Evolutionary conservation across 2,329 filamentous ascomycete species (phyloP), one percentile per base, ranked within the genome.

Genomic region (Claviceps capensis): DNA sequence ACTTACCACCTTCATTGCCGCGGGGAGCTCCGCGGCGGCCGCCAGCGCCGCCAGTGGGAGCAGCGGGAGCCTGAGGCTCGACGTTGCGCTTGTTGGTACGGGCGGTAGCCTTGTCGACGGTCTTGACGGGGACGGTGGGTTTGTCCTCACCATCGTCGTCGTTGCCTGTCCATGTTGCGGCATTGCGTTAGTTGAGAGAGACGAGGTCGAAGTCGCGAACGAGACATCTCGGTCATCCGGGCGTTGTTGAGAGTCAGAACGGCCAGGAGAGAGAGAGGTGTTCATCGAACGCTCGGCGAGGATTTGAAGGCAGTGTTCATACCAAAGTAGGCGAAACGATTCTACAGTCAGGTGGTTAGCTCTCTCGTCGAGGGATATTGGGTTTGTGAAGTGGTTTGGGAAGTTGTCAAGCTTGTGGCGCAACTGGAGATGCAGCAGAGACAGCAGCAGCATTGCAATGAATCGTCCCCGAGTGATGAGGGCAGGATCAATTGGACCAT

Each of bases 251-350:
- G 11, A 13, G 9, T 36, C 26, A 30, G 34, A 6, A 40, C 34
- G 23, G 42, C 50, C 49, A 53, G 45, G 36, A 40, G 26, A 47
- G 30, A 40, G 26, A 23, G 43, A 30, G 23, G 19, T 34, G 9
- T 47, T 51, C 56, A 51, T 52, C 55, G 55, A 57, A 40, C 47
- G 54, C 30, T 34, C 30, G 30, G 30, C 56, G 53, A 58, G 55
- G 53, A 52, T 55, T 58, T 54, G 60, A 56, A 34, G 30, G 58
- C 49, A 57, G 57, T 17, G 57, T 60, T 67, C 72, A 66, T 95
- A 97, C 93, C 91, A 81, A 98, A 88, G 77, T 95, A 85, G 81
- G 93, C 91, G 81, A 87, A 97, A 68, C 87, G 84, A 81, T 98
- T 98, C 93, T 97, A 62, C 26, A 5, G 14, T 30, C 14, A 9